Base-by-base conservation (phyloP, 148 eudicot genomes). In the Tetragonia tetragonoides region DNA sequence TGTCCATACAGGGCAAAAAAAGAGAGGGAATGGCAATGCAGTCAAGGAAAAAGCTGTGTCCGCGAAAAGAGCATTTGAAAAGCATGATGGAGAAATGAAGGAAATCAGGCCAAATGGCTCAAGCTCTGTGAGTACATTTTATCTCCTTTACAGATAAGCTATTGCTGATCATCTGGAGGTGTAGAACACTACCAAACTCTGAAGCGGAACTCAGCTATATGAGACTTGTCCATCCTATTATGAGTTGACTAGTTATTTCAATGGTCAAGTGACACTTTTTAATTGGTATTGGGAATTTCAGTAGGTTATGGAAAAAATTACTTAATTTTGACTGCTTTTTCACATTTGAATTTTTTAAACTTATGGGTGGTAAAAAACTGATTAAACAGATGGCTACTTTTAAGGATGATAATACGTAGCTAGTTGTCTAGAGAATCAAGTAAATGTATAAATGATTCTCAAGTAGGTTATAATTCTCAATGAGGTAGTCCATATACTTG, bases 91-190 rank as follows among this genome's bases (percentile, higher is more conserved):
- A 44, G 11, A 14, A 42, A 75, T 11, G 72, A 80, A 54, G 41
- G 70, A 75, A 64, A 17, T 66, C 65, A 69, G 42, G 64, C 64
- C 17, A 57, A 38, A 23, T 74, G 60, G 49, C 62, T 14, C 15
- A 40, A 53, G 61, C 70, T 5, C 65, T 70, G 84, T 81, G 70
- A 77, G 84, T 73, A 74, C 28, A 57, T 57, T 21, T 16, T 34
- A 28, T 46, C 61, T 72, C 23, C 47, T 42, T 49, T 21, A 39
- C 6, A 5, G 41, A 41, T 46, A 34, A 40, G 6, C 18, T 16
- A 3, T n/a, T 15, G 17, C 8, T 28, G 71, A 37, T 61, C 16
- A 41, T 42, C 14, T 62, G 41, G 16, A 23, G 39, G 7, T 23
- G 3, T 7, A 24, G 10, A 23, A 7, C 10, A 34, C 17, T 37